Percentiles rank a stretch among this genome's conserved stretches.
These are phyloP conservation scores for Aechmea fasciata DNA, from an alignment of 176 grass and related monocot genomes.

Conservation along the genomic window DNA sequence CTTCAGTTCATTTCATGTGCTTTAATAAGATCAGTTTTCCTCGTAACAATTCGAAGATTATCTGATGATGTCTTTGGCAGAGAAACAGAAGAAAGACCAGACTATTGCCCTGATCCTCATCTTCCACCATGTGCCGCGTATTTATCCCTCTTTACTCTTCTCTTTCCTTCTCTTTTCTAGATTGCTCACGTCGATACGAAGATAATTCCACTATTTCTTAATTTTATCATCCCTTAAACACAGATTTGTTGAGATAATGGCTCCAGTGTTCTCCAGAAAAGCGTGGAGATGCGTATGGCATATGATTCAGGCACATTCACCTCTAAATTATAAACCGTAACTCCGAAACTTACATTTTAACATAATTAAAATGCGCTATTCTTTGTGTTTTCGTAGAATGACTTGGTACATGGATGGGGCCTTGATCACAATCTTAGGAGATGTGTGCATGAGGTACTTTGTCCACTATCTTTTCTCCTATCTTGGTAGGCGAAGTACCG, in stretches of 20 bases:
- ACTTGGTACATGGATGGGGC: conserved; percentile 47
- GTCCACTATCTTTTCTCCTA: too few relatives aligned
- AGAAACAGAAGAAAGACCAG: conserved; percentile 16
- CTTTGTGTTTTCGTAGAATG: conserved; percentile 26
- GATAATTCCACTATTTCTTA: background rate
- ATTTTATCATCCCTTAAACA: background rate
- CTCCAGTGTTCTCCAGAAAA: conserved; percentile 14
- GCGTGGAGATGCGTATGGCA: conserved; percentile 48
- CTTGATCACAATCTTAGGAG: conserved; percentile 35
- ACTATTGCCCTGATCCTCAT: conserved; percentile 15
- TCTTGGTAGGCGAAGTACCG: background rate
- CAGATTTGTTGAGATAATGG: conserved; percentile 41
- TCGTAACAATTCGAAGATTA: background rate
- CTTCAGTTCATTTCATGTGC: background rate
- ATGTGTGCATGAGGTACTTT: conserved; percentile 32
- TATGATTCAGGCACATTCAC: conserved; percentile 31
- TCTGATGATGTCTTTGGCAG: conserved; percentile 3
- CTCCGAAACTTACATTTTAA: background rate
- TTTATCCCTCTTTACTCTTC: background rate
- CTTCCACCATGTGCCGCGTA: conserved; percentile 40
- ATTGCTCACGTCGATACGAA: background rate
- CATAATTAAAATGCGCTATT: background rate
- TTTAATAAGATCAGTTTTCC: conserved; percentile 2
- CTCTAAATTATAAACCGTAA: background rate
- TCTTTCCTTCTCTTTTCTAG: background rate